Evolutionary conservation across 2,329 filamentous ascomycete genomes (phyloP).

Genomic region (Nemania sp.): DNA sequence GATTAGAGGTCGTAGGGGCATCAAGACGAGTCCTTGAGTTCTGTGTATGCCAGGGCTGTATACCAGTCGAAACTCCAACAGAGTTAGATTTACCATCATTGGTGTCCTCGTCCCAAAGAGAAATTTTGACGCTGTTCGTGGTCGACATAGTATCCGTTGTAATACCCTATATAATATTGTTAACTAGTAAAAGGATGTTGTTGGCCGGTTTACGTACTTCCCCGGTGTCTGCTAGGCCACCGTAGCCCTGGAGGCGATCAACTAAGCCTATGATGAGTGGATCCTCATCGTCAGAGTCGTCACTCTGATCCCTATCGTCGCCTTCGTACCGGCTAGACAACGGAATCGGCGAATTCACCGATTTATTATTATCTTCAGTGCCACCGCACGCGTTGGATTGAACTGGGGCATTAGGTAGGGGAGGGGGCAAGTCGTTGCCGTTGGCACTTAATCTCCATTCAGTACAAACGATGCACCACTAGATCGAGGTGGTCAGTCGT

Average conservation of each 20-base stretch:
- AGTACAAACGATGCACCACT: constrained; percentile 55
- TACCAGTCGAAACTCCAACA: constrained; percentile 5
- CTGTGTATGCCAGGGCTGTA: background rate
- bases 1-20: background rate
- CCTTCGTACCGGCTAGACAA: background rate
- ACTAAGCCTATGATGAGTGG: background rate
- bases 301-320: constrained; percentile 26
- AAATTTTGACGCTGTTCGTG: background rate
- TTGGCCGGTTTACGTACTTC: constrained; percentile 21
- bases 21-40: background rate
- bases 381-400: constrained; percentile 7
- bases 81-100: constrained; percentile 6
- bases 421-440: constrained; percentile 43
- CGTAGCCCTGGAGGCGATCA: constrained; percentile 31
- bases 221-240: background rate
- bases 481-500: constrained; percentile 28
- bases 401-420: constrained; percentile 45
- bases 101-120: constrained; percentile 9
- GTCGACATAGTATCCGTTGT: constrained; percentile 18
- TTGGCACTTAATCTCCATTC: constrained; percentile 48
- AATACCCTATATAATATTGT: constrained; percentile 13
- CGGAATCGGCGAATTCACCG: no score
- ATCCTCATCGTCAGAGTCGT: constrained; percentile 15
- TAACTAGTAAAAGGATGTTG: constrained; percentile 3
- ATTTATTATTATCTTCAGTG: background rate